Conservation (phyloP, 2,329 filamentous ascomycete species). For the Calonectria crousiana region DNA sequence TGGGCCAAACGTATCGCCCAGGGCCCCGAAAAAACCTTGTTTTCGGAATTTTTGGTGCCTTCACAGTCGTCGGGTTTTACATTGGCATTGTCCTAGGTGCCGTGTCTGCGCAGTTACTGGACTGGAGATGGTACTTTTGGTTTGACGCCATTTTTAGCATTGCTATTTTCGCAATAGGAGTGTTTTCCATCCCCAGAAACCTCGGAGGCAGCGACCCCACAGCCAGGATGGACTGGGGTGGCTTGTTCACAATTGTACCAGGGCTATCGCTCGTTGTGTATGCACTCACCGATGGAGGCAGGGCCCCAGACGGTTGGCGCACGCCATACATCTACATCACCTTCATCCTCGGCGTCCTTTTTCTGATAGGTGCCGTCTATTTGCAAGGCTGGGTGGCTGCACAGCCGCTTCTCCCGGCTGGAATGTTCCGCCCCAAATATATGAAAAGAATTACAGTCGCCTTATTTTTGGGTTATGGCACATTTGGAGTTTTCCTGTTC, state of each 20-base stretch:
- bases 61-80: constrained; percentile 68
- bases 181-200: constrained; percentile 6
- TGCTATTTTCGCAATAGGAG: neutral
- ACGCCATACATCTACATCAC: constrained; percentile 5
- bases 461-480: constrained; percentile 17
- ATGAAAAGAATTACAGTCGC: constrained; percentile 13
- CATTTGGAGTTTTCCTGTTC: constrained; percentile 12
- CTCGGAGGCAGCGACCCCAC: neutral
- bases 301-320: constrained; percentile 17
- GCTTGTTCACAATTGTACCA: neutral
- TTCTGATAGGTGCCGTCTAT: neutral
- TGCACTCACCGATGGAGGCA: constrained; percentile 8
- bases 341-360: neutral
- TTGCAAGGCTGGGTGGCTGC: constrained; percentile 2
- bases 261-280: constrained; percentile 16
- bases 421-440: constrained; percentile 4
- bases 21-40: constrained; percentile 78
- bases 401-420: neutral
- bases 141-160: constrained; percentile 9
- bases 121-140: constrained; percentile 24
- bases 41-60: constrained; percentile 68
- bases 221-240: constrained; percentile 15
- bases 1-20: constrained; percentile 75
- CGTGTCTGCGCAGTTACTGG: neutral
- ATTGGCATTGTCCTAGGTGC: constrained; percentile 56